Base-by-base conservation (phyloP, 148 eudicot species). In the Heliosperma pusillum region DNA sequence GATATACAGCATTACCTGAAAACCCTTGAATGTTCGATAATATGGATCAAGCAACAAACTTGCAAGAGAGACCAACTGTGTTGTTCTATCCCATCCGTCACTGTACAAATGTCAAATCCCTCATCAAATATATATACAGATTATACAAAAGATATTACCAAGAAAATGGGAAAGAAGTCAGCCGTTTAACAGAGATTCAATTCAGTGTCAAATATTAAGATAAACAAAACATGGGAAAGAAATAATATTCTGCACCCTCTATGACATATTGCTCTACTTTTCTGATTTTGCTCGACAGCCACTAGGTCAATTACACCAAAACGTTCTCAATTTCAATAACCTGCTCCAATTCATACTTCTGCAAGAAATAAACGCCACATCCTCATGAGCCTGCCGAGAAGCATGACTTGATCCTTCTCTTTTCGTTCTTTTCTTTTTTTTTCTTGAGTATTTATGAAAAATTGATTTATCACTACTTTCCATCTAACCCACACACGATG, bases 1-100 rank as follows among this genome's bases (percentile, higher is more conserved):
- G 22, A 47, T 26, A 13, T 45, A 26, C 0, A 52, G 22, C 64
- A 72, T 63, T 87, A 96, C 99, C 97, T 96, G 99, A 85, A 96
- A 96, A 59, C 99, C 99, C 70, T 88, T 85, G 67, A 92, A 82
- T 77, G 99, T 96, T 65, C 99, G 89, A 77, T 96, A 96, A 80
- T 92, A 92, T 53, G 99, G 99, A 86, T 94, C 98, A 75, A 94
- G 97, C 87, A 94, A 83, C 84, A 94, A 83, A 78, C 87, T 87
- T 72, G 98, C 89, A 76, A 96, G 97, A n/a, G 99, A 88, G 74
- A 96, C 90, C 84, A 96, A 77, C 78, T 92, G 99, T 79, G 97
- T 83, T 56, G 99, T 96, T 83, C 99, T 87, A 83, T 96, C 97
- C 97, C 17, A 47, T 81, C 99, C 99, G 83, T 96, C 99, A 88